phyloP scores from a whole-genome alignment of 345 rosid genomes.

The Hirschfeldia incana region DNA sequence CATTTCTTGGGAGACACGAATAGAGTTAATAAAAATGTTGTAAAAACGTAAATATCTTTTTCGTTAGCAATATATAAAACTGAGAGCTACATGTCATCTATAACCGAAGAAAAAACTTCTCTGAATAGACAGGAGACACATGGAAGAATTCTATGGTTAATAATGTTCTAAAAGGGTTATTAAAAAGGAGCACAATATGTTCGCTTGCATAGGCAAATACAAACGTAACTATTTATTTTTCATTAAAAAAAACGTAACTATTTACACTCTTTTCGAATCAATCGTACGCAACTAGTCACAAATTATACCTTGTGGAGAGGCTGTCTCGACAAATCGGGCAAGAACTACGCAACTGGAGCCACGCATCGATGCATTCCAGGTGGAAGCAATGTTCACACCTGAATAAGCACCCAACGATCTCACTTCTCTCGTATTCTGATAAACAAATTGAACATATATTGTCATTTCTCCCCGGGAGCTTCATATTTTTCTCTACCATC shows the following conservation, averaged over 20 bases:
- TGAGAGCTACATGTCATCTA: neutral
- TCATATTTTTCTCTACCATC: conserved; percentile 49
- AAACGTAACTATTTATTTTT: too few species aligned
- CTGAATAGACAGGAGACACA: neutral
- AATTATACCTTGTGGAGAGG: conserved; percentile 30
- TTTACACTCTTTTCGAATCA: neutral
- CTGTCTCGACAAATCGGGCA: conserved; percentile 74
- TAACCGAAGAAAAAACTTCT: neutral
- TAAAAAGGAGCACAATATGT: neutral
- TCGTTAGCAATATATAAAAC: neutral
- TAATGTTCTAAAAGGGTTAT: neutral
- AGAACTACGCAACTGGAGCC: conserved; percentile 59
- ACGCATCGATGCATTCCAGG: conserved; percentile 65
- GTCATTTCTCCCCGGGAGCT: conserved; percentile 58
- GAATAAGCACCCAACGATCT: neutral
- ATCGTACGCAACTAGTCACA: neutral
- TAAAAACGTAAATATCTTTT: conserved; percentile 7
- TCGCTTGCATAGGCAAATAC: neutral
- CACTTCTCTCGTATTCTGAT: neutral
- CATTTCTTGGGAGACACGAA: conserved; percentile 1
- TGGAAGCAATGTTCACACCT: neutral
- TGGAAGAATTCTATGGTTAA: neutral
- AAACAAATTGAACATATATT: conserved; percentile 46
- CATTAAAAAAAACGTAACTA: too few species aligned
- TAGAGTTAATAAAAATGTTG: conserved; percentile 30